Evolutionary conservation across 139 green algal species (phyloP), one percentile per base, ranked within the genome.

Genomic region (Chlamydomonas urium): DNA sequence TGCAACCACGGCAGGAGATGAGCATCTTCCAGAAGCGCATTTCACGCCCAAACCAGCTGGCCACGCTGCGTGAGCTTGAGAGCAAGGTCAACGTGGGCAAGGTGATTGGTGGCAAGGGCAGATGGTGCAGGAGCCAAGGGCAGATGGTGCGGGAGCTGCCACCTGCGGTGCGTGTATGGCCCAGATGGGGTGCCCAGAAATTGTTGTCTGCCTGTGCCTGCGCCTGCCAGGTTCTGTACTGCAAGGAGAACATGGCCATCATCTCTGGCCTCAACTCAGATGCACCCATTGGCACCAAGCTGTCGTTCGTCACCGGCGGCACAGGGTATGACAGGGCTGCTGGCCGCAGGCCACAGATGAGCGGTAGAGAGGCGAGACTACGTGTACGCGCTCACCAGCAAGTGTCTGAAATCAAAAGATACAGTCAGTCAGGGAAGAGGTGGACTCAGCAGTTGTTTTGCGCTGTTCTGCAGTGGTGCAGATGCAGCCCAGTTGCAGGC

Each of bases 211-310:
- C 10, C 4, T 45, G 37, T 6, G 38, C 10, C 31, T 45, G 6
- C 59, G 4, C 0, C 34, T 1, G 35, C 35, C 88, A 96, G 88
- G 90, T 97, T 33, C 74, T 96, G 38, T 89, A 79, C 34, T 59
- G 58, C 23, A 47, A 77, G 0, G 86, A 92, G 60, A 82, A 80
- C 56, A 47, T 95, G 36, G 91, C 88, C 6, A 90, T 97, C 48
- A 72, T 96, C 26, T 85, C 85, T 35, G 91, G 91, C 0, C 81
- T 97, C 26, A 93, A 97, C 75, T 81, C 92, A 23, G 91, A 97
- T 50, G 91, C 91, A 0, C 89, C 87, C 1, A 37, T 92, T 3
- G 91, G 91, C 50, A 92, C 87, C 24, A 83, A 79, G 37, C 77
- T 97, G 2, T 73, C 78, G 1, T 97, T 97, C 63, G 80, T 90